A percentile compares a stretch with the other conserved stretches of the same genome.
Conservation (phyloP, 176 grass and related monocot species). For the Microstegium vimineum region DNA sequence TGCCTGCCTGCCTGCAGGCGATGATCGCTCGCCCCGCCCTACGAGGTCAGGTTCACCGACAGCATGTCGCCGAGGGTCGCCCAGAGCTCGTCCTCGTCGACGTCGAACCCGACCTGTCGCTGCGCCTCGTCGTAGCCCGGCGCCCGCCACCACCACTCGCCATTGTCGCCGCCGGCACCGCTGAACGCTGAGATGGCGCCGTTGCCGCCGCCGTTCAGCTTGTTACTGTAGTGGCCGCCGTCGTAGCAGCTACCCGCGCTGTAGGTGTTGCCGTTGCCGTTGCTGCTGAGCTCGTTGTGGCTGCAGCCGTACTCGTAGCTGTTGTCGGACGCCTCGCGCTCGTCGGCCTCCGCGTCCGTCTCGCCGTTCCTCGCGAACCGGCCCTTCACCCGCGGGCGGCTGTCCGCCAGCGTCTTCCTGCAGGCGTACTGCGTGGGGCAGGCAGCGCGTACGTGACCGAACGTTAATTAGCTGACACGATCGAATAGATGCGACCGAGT, state of each 20-base stretch:
- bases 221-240: neutral
- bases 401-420: slow-evolving; percentile 91
- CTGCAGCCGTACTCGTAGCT: slow-evolving; percentile 38
- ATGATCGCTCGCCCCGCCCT: neutral
- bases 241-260: slow-evolving; percentile 18
- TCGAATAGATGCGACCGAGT: no score
- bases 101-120: slow-evolving; percentile 32
- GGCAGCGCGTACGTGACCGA: no score
- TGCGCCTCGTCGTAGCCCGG: slow-evolving; percentile 12
- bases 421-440: slow-evolving; percentile 92
- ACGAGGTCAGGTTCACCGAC: slow-evolving; percentile 49
- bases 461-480: neutral
- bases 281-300: slow-evolving; percentile 25
- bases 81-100: slow-evolving; percentile 68
- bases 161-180: slow-evolving; percentile 29
- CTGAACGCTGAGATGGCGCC: neutral
- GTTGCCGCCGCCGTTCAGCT: neutral
- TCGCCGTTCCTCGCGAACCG: slow-evolving; percentile 88
- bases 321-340: slow-evolving; percentile 48
- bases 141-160: slow-evolving; percentile 60
- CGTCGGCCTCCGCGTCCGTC: slow-evolving; percentile 49
- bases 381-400: slow-evolving; percentile 82
- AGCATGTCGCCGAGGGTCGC: slow-evolving; percentile 60
- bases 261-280: slow-evolving; percentile 1
- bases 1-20: neutral